Evolutionary conservation across 2,329 filamentous ascomycete genomes (phyloP).

Genomic region (Boeremia exigua): DNA sequence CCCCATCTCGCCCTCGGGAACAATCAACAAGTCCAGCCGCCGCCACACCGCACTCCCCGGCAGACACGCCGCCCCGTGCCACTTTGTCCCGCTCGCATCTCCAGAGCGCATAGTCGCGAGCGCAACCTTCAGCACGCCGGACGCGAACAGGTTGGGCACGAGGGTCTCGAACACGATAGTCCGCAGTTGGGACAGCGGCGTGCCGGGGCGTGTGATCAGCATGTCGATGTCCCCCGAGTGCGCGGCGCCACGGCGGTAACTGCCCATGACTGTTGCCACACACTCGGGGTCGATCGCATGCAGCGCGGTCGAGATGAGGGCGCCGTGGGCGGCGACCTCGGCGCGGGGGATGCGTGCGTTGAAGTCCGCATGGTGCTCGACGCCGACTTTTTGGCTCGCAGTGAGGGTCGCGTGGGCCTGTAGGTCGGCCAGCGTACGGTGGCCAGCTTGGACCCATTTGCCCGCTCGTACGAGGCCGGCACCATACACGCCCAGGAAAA

Average conservation of each 20-base stretch:
- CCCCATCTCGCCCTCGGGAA: slow-evolving; percentile 79
- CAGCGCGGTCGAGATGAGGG: slow-evolving; percentile 66
- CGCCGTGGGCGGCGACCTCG: slow-evolving; percentile 75
- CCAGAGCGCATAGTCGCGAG: slow-evolving; percentile 65
- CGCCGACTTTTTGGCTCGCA: slow-evolving; percentile 73
- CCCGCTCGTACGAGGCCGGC: slow-evolving; percentile 73
- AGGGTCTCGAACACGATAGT: slow-evolving; percentile 68
- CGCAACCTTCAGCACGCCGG: slow-evolving; percentile 71
- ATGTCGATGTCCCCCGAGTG: slow-evolving; percentile 84
- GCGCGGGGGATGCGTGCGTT: slow-evolving; percentile 75
- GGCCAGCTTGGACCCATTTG: slow-evolving; percentile 78
- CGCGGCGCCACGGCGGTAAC: slow-evolving; percentile 79
- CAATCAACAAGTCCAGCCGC: slow-evolving; percentile 82
- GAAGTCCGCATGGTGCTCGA: slow-evolving; percentile 83
- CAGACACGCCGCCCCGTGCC: slow-evolving; percentile 84
- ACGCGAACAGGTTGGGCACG: slow-evolving; percentile 64
- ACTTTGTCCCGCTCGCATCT: slow-evolving; percentile 70
- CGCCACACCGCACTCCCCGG: slow-evolving; percentile 69
- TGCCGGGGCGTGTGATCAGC: slow-evolving; percentile 74
- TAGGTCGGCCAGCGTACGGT: slow-evolving; percentile 76
- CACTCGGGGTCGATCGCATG: slow-evolving; percentile 66
- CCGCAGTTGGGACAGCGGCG: slow-evolving; percentile 61
- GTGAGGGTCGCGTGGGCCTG: slow-evolving; percentile 66
- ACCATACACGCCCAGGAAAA: slow-evolving; percentile 81
- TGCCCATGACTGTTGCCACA: slow-evolving; percentile 78